Evolutionary conservation across 495 filamentous ascomycete genomes (phyloP).

Genomic region (Penicillium egyptiacum): DNA sequence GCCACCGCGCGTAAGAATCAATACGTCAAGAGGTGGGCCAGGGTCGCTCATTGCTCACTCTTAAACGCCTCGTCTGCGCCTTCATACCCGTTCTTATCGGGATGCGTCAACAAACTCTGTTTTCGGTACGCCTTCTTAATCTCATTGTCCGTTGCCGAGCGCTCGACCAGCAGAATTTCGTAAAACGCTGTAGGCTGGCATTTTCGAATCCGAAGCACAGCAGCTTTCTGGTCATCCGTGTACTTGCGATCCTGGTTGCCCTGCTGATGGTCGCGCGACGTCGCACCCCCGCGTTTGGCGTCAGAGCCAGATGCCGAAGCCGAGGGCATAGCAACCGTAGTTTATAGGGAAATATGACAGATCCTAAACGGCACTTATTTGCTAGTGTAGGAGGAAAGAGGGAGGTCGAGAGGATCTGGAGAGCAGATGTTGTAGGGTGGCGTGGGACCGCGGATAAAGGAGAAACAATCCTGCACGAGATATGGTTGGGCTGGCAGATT

Average conservation of each 20-base stretch:
- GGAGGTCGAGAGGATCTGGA: constrained; percentile 1
- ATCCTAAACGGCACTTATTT: neutral
- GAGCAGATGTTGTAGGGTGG: constrained; percentile 15
- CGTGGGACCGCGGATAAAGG: constrained; percentile 24
- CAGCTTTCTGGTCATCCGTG: constrained; percentile 85
- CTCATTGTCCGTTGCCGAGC: constrained; percentile 71
- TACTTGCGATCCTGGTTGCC: constrained; percentile 88
- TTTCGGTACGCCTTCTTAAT: constrained; percentile 99
- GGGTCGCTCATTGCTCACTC: constrained; percentile 47
- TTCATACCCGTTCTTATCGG: constrained; percentile 98
- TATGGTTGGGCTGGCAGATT: constrained; percentile 3
- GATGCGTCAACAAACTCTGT: constrained; percentile 87
- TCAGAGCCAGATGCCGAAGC: constrained; percentile 75
- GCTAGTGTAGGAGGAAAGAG: constrained; percentile 11
- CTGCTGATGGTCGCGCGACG: constrained; percentile 84
- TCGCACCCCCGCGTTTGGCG: constrained; percentile 59
- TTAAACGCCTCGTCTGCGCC: constrained; percentile 98
- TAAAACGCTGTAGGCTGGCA: constrained; percentile 89
- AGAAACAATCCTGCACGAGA: constrained; percentile 21
- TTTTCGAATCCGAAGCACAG: constrained; percentile 80
- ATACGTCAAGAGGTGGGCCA: neutral
- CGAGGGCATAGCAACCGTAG: constrained; percentile 62
- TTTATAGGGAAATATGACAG: neutral
- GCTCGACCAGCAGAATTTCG: constrained; percentile 81
- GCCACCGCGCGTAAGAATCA: constrained; percentile 10